Percentiles rank a stretch among this genome's conserved stretches.
phyloP scores from a whole-genome alignment of 371 early-diverging fungal species.

The Rhizopus sp. region DNA sequence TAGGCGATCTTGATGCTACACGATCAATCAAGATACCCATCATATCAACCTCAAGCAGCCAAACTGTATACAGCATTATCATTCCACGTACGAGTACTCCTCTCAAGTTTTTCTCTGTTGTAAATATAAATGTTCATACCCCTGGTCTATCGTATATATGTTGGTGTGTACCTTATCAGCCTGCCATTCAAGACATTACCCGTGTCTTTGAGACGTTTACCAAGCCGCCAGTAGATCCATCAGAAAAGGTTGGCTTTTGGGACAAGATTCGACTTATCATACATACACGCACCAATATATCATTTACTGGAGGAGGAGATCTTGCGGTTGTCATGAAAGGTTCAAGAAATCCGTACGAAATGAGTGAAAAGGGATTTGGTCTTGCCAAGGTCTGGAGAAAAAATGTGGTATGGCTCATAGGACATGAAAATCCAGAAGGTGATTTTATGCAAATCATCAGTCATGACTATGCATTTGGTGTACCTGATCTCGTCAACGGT shows the following conservation, averaged over 20 bases:
- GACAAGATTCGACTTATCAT: conserved; percentile 73
- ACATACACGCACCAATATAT: conserved; percentile 59
- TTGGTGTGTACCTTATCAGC: conserved; percentile 69
- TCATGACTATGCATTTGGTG: conserved; percentile 32
- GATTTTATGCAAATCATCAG: conserved; percentile 44
- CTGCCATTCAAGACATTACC: conserved; percentile 65
- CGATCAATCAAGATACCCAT: conserved; percentile 26
- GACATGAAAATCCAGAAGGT: conserved; percentile 28
- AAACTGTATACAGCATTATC: conserved; percentile 29
- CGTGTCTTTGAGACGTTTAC: conserved; percentile 66
- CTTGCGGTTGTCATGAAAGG: conserved; percentile 53
- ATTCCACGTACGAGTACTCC: conserved; percentile 61
- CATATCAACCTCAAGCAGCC: conserved; percentile 11
- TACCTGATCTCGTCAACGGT: conserved; percentile 43
- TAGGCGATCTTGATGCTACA: conserved; percentile 38
- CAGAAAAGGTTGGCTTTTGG: conserved; percentile 75
- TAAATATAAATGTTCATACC: conserved; percentile 50
- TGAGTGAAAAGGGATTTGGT: conserved; percentile 46
- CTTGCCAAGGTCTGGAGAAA: conserved; percentile 45
- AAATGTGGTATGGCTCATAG: conserved; percentile 29
- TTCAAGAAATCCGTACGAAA: conserved; percentile 49
- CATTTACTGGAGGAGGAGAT: conserved; percentile 63
- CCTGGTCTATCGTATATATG: conserved; percentile 41
- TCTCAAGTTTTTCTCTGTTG: conserved; percentile 63
- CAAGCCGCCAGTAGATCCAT: conserved; percentile 66